Evolutionary conservation across 345 rosid species (phyloP).

Genomic region (Sonneratia caseolaris): DNA sequence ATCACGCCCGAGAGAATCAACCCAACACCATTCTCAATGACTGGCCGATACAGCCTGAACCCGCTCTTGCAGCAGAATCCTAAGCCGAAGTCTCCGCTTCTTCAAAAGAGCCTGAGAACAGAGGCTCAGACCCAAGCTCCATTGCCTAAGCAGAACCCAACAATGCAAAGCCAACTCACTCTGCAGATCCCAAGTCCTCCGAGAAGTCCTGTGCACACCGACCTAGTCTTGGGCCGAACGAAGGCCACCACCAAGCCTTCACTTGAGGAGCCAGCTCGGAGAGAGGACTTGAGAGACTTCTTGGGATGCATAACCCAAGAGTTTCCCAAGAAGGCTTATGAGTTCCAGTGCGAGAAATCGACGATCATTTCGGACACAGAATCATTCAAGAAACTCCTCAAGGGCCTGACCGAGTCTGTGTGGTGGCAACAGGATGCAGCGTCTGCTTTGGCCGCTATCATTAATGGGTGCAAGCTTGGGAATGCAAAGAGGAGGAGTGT

Average conservation of each 20-base stretch:
- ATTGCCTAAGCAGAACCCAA: constrained; percentile 23
- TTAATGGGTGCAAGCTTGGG: constrained; percentile 62
- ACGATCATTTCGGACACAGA: constrained; percentile 43
- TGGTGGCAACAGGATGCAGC: constrained; percentile 98
- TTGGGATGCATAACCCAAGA: constrained; percentile 61
- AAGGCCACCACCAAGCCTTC: constrained; percentile 23
- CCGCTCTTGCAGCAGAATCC: constrained; percentile 48
- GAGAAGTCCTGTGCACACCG: constrained; percentile 75
- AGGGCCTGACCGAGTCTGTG: constrained; percentile 60
- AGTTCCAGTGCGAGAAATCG: constrained; percentile 30
- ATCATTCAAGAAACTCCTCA: constrained; percentile 67
- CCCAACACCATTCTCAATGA: constrained; percentile 36
- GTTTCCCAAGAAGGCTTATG: constrained; percentile 32
- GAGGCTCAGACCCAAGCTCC: constrained; percentile 9
- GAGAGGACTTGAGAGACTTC: constrained; percentile 46
- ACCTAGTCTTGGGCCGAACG: constrained; percentile 63
- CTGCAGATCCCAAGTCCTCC: constrained; percentile 32
- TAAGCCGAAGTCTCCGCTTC: constrained; percentile 49
- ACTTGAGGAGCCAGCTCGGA: constrained; percentile 19
- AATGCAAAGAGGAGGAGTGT: constrained; percentile 47
- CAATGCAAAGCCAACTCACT: constrained; percentile 19
- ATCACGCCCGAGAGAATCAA: constrained; percentile 30
- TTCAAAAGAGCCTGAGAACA: constrained; percentile 13
- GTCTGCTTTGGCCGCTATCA: constrained; percentile 63
- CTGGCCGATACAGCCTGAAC: constrained; percentile 37